Percentiles rank a stretch among this genome's conserved stretches.
These are phyloP conservation scores for Cynara cardunculus DNA, from an alignment of 129 eudicot species.

Conservation along the genomic window DNA sequence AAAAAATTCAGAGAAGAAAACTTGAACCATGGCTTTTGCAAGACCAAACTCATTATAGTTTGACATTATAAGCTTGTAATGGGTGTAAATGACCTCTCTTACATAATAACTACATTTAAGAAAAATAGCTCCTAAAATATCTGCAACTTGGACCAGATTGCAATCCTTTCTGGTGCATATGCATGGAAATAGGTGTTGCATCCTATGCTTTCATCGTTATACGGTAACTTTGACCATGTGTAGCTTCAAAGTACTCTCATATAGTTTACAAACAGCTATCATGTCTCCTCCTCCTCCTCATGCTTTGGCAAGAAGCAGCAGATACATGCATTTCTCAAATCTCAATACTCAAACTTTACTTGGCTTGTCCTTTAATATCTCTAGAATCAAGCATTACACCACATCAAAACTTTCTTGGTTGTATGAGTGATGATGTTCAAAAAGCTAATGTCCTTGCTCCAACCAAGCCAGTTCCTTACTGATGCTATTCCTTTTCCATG, in stretches of 20 bases:
- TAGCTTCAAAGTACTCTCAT: too few relatives aligned
- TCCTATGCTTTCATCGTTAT: too few relatives aligned
- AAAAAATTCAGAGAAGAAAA: background rate
- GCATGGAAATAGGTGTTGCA: too few relatives aligned
- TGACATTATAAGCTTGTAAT: background rate
- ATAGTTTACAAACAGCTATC: background rate
- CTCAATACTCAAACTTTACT: background rate
- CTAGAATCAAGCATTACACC: background rate
- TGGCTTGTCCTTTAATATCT: background rate
- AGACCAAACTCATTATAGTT: background rate
- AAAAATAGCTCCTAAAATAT: too few relatives aligned
- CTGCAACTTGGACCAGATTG: too few relatives aligned
- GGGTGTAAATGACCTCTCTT: too few relatives aligned
- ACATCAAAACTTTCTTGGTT: background rate
- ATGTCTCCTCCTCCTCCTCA: background rate
- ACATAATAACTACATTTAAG: too few relatives aligned
- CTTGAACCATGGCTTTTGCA: background rate
- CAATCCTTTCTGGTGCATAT: too few relatives aligned
- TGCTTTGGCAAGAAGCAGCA: background rate
- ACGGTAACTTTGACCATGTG: too few relatives aligned
- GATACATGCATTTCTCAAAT: too few relatives aligned
- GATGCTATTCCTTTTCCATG: background rate
- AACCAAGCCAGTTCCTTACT: background rate
- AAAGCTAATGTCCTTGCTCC: background rate
- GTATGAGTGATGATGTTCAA: background rate